Conservation (phyloP, 768 basidiomycete genomes). For the Kockovaella imperatae region DNA sequence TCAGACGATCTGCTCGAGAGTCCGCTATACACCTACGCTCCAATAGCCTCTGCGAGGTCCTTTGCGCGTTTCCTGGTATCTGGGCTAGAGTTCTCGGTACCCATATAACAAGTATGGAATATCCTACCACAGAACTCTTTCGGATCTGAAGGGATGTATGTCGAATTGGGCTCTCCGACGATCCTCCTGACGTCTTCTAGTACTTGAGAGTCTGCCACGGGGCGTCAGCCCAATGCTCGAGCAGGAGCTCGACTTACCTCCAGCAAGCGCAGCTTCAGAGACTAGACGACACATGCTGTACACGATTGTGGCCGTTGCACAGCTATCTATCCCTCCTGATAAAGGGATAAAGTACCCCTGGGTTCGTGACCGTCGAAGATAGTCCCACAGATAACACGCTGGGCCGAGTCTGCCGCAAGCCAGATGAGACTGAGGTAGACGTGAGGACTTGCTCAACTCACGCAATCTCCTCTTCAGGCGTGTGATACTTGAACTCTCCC, state of each 20-base stretch:
- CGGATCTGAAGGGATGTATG: conserved; percentile 77
- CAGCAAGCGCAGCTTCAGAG: conserved; percentile 62
- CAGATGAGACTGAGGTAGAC: neutral
- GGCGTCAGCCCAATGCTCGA: neutral
- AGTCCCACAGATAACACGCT: conserved; percentile 99
- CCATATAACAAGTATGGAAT: conserved; percentile 99
- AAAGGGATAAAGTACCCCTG: conserved; percentile 94
- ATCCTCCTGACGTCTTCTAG: conserved; percentile 86
- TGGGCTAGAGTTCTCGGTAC: conserved; percentile 84
- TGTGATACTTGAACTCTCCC: conserved; percentile 56
- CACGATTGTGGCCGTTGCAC: conserved; percentile 91
- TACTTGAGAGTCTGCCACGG: conserved; percentile 62
- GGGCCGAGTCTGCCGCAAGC: conserved; percentile 67
- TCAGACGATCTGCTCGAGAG: conserved; percentile 4
- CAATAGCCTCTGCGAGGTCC: conserved; percentile 76
- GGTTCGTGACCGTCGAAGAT: conserved; percentile 82
- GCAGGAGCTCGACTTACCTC: conserved; percentile 52
- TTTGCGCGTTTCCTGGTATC: conserved; percentile 84
- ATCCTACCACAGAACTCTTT: conserved; percentile 76
- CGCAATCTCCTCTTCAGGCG: conserved; percentile 96
- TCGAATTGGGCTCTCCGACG: conserved; percentile 70
- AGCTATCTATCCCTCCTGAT: conserved; percentile 94
- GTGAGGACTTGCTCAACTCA: conserved; percentile 48
- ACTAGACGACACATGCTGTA: conserved; percentile 94
- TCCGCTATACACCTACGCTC: conserved; percentile 55